phyloP scores from a whole-genome alignment of 1,139 yeast species.

The Blastobotrys petasosporus region DNA sequence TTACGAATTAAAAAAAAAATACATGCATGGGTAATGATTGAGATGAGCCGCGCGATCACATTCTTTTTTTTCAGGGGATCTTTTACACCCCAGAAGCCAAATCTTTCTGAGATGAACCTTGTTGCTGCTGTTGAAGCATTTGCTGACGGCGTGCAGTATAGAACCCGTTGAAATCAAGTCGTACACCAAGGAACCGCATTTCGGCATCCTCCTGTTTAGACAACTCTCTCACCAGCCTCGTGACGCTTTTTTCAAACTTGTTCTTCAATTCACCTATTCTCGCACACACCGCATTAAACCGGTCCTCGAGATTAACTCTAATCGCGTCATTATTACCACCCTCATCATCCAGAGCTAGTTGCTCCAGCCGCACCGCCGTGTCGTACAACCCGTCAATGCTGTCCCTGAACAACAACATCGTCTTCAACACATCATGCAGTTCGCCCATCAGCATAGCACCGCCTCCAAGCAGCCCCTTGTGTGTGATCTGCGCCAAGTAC shows the following conservation, averaged over 20 bases:
- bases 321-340: neutral
- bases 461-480: constrained; percentile 37
- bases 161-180: constrained; percentile 35
- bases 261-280: constrained; percentile 17
- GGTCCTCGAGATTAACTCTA: neutral
- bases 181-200: constrained; percentile 35
- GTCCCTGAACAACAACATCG: constrained; percentile 25
- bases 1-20: neutral
- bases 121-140: constrained; percentile 2
- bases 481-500: constrained; percentile 32
- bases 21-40: neutral
- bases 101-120: neutral
- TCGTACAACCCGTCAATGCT: constrained; percentile 26
- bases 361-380: constrained; percentile 15
- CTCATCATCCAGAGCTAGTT: constrained; percentile 1
- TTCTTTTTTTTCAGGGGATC: too few species aligned
- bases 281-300: constrained; percentile 12
- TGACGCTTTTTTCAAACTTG: constrained; percentile 23
- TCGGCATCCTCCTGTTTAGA: constrained; percentile 31
- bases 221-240: constrained; percentile 27
- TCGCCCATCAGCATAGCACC: constrained; percentile 29
- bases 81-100: too few species aligned
- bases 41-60: too few species aligned
- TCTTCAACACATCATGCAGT: constrained; percentile 34
- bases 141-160: constrained; percentile 17